A percentile compares a stretch with the other conserved stretches of the same genome.
Evolutionary conservation across 345 rosid genomes (phyloP).

Genomic region (Clarkia xantiana): DNA sequence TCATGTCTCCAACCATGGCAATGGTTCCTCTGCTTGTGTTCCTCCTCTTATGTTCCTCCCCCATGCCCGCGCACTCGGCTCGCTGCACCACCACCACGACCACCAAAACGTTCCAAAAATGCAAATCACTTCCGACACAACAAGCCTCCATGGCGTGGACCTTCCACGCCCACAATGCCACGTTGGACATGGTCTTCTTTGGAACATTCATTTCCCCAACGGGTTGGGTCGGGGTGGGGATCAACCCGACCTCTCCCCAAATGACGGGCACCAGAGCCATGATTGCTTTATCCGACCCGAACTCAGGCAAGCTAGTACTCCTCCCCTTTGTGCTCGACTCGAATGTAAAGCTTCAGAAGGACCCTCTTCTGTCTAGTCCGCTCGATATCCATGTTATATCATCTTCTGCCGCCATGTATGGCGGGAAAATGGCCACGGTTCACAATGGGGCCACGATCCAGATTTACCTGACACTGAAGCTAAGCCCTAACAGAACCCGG

Average conservation of each 20-base stretch:
- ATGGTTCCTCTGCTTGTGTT: constrained; percentile 11
- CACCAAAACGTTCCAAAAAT: constrained; percentile 50
- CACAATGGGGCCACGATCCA: constrained; percentile 70
- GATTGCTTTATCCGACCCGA: constrained; percentile 80
- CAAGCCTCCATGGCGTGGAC: constrained; percentile 96
- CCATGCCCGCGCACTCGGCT: constrained; percentile 21
- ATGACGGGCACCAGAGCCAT: constrained; percentile 84
- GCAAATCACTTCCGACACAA: constrained; percentile 74
- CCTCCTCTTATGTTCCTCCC: constrained; percentile 16
- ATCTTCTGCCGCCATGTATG: constrained; percentile 71
- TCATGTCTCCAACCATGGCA: constrained; percentile 8
- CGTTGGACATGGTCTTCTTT: constrained; percentile 75
- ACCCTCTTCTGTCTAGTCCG: constrained; percentile 71
- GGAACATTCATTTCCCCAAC: constrained; percentile 93
- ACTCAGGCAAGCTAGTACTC: constrained; percentile 64
- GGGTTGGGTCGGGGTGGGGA: constrained; percentile 93
- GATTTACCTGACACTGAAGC: constrained; percentile 55
- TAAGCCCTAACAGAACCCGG: constrained; percentile 43
- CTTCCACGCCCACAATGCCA: constrained; percentile 60
- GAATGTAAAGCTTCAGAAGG: constrained; percentile 67
- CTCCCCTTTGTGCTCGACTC: constrained; percentile 74
- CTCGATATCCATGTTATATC: constrained; percentile 57
- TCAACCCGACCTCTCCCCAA: constrained; percentile 56
- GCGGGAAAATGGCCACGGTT: constrained; percentile 80
- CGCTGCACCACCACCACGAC: constrained; percentile 50